Percentiles rank a stretch among this genome's conserved stretches.
These are phyloP conservation scores for Gaeumannomyces sp. DNA, from an alignment of 2,329 filamentous ascomycete genomes.

Conservation along the genomic window DNA sequence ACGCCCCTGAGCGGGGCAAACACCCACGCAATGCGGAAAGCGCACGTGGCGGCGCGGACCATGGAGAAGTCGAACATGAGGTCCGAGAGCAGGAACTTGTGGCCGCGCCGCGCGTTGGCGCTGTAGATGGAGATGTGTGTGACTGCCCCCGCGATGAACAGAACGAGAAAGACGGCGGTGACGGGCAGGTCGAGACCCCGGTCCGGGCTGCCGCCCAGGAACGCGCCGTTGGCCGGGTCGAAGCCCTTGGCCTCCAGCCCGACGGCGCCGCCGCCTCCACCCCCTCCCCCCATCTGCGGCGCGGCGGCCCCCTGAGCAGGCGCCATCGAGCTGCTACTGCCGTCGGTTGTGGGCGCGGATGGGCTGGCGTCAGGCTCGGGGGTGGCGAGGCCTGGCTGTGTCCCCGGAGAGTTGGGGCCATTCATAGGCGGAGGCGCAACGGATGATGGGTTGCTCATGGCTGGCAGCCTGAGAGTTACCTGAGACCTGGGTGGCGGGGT, in stretches of 20 bases:
- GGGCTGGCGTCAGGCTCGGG: not conserved
- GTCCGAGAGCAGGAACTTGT: slow-evolving; percentile 32
- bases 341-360: not conserved
- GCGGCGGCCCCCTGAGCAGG: not conserved
- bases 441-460: too few species aligned
- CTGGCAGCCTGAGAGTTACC: not conserved
- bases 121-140: slow-evolving; percentile 20
- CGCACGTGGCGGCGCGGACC: slow-evolving; percentile 27
- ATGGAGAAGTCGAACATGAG: slow-evolving; percentile 26
- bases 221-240: slow-evolving; percentile 11
- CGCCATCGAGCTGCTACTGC: not conserved
- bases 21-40: slow-evolving; percentile 31
- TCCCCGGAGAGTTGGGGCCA: not conserved
- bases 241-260: not conserved
- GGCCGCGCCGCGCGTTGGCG: slow-evolving; percentile 25
- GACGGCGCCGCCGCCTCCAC: not conserved
- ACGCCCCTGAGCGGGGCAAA: slow-evolving; percentile 19
- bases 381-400: not conserved
- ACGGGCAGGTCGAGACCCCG: slow-evolving; percentile 18
- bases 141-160: slow-evolving; percentile 20
- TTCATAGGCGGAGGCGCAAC: not conserved
- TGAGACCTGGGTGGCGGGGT: too few species aligned
- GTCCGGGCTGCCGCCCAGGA: slow-evolving; percentile 12
- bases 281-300: not conserved
- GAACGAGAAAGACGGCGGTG: slow-evolving; percentile 19